These are phyloP conservation scores for Dryas alaskensis DNA, from an alignment of 306 rosid genomes.

Conservation along the genomic window DNA sequence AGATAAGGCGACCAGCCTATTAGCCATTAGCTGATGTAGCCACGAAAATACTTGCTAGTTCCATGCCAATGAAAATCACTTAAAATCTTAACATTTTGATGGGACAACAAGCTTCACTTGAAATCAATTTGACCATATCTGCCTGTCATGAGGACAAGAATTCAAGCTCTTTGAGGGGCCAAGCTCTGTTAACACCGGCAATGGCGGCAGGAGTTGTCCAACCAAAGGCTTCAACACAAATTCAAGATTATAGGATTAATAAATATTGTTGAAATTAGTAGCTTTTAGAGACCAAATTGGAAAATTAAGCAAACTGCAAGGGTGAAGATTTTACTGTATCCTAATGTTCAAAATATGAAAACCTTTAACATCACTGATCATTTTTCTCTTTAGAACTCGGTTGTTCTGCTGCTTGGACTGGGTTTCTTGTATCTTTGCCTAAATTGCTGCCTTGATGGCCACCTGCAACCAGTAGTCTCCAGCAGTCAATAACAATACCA, in stretches of 20 bases:
- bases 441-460: constrained; percentile 52
- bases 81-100: background rate
- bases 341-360: background rate
- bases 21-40: no score
- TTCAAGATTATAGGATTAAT: constrained; percentile 7
- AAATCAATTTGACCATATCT: background rate
- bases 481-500: constrained; percentile 20
- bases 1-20: no score
- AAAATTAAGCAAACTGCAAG: background rate
- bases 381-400: constrained; percentile 57
- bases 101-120: background rate
- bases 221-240: background rate
- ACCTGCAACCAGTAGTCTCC: constrained; percentile 45
- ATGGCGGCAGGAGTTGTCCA: background rate
- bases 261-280: constrained; percentile 1
- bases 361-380: constrained; percentile 43
- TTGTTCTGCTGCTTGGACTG: constrained; percentile 54
- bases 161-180: background rate
- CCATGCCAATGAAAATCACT: no score
- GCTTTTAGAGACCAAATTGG: background rate
- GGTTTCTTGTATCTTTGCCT: constrained; percentile 57
- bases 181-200: background rate
- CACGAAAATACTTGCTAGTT: background rate
- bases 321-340: background rate
- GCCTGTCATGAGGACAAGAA: background rate